Percentiles rank a stretch among this genome's conserved stretches.
Evolutionary conservation across 1,284 basidiomycete species (phyloP).

Genomic region (Boletus sp.): DNA sequence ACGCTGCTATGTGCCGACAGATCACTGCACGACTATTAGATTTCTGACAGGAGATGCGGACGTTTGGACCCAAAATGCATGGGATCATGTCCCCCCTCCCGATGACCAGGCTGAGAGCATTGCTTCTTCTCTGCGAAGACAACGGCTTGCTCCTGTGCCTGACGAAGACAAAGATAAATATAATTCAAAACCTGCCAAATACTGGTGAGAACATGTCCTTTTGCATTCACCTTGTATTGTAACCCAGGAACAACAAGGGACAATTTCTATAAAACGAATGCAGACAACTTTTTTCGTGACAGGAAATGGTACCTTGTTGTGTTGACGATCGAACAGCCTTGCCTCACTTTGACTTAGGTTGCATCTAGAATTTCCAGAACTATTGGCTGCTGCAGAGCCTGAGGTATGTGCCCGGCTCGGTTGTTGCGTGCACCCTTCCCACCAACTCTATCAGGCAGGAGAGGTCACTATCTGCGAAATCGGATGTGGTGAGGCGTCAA

Average conservation of each 20-base stretch:
- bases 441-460: conserved; percentile 58
- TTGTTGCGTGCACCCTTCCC: background rate
- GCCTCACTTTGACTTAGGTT: conserved; percentile 51
- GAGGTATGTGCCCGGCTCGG: conserved; percentile 47
- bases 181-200: conserved; percentile 70
- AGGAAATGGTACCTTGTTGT: conserved; percentile 66
- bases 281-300: conserved; percentile 88
- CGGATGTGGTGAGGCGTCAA: conserved; percentile 66
- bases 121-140: conserved; percentile 63
- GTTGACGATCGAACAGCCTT: background rate
- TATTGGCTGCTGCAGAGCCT: conserved; percentile 65
- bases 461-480: conserved; percentile 75
- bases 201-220: conserved; percentile 50
- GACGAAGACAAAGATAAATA: conserved; percentile 65
- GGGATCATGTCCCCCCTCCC: conserved; percentile 89
- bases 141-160: conserved; percentile 67
- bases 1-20: background rate
- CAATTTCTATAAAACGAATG: conserved; percentile 84
- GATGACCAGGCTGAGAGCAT: conserved; percentile 73
- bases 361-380: conserved; percentile 89
- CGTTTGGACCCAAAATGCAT: conserved; percentile 77
- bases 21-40: conserved; percentile 33
- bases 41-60: conserved; percentile 62
- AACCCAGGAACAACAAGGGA: conserved; percentile 58
- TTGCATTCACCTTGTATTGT: background rate